Evolutionary conservation across 768 basidiomycete genomes (phyloP), one percentile per base, ranked within the genome.

Genomic region (Epithele typhae): DNA sequence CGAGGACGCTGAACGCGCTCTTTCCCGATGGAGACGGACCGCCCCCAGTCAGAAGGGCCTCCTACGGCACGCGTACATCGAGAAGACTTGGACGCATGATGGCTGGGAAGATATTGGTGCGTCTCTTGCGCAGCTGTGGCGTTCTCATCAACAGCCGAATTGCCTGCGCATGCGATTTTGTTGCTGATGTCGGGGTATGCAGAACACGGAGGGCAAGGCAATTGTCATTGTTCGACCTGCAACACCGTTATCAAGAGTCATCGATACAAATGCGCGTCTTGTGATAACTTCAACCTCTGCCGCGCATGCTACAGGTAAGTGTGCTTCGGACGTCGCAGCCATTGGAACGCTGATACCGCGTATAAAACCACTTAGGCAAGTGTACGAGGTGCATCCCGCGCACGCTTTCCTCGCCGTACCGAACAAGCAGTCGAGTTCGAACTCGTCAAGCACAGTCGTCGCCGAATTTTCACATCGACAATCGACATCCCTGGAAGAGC

Each of bases 71-170:
- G 84, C 88, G 1, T 97, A 87, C 61, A 65, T 79, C 36, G 93
- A 95, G 66, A 88, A 88, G 63, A 74, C 87, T 2, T 96, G 93
- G 94, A 82, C 82, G 1, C 76, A 76, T 25, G 67, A 69, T 34
- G 87, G 89, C 1, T 96, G 94, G 94, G 82, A 82, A 47, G 88
- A 92, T 59, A 82, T 96, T 43, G 89, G 92, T 92, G 59, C 51
- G 86, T 75, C 6, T 22, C 27, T 30, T n/a, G n/a, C n/a, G n/a
- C n/a, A n/a, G n/a, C n/a, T n/a, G n/a, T n/a, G n/a, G n/a, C n/a
- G n/a, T n/a, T n/a, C n/a, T n/a, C n/a, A n/a, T n/a, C n/a, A n/a
- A n/a, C n/a, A n/a, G n/a, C n/a, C n/a, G n/a, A n/a, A n/a, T n/a
- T n/a, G n/a, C n/a, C n/a, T n/a, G n/a, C n/a, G n/a, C n/a, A n/a